These are phyloP conservation scores for Acidiella bohemica DNA, from an alignment of 495 filamentous ascomycete species.

Conservation along the genomic window DNA sequence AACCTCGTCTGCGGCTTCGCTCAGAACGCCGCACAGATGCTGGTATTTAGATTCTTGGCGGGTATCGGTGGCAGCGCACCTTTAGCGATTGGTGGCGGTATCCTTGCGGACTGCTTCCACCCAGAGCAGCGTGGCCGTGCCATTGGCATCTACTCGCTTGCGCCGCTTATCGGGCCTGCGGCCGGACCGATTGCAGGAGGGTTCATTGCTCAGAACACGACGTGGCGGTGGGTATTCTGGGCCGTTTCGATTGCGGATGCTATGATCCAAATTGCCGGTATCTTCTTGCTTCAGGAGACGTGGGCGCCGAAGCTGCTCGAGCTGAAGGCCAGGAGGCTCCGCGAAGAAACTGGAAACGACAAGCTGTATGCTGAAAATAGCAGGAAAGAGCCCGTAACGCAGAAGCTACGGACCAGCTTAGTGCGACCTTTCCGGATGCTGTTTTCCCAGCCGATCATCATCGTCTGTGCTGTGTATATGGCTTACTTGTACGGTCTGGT, in stretches of 20 bases:
- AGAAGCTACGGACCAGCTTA: conserved; percentile 22
- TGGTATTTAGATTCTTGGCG: conserved; percentile 44
- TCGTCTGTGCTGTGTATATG: conserved; percentile 41
- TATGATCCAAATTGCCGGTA: conserved; percentile 45
- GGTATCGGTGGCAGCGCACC: conserved; percentile 42
- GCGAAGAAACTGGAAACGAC: conserved; percentile 48
- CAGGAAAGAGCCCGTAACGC: conserved; percentile 21
- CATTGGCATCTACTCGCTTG: conserved; percentile 50
- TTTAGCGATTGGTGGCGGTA: conserved; percentile 36
- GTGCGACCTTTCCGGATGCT: conserved; percentile 32
- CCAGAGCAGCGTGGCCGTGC: conserved; percentile 52
- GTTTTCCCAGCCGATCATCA: conserved; percentile 35
- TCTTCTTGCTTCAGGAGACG: conserved; percentile 56
- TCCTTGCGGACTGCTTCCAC: conserved; percentile 42
- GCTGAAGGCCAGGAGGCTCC: conserved; percentile 40
- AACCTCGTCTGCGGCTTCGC: conserved; percentile 44
- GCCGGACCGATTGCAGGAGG: conserved; percentile 29
- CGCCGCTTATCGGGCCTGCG: conserved; percentile 53
- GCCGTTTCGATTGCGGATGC: conserved; percentile 45
- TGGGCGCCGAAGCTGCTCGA: conserved; percentile 51
- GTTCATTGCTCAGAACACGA: conserved; percentile 52
- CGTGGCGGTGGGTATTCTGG: conserved; percentile 58
- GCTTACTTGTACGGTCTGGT: conserved; percentile 52
- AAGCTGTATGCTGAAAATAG: conserved; percentile 50
- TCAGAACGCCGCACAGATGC: conserved; percentile 38